Percentiles rank a stretch among this genome's conserved stretches.
These are phyloP conservation scores for Sporothrix brunneoviolacea DNA, from an alignment of 2,329 filamentous ascomycete species.

Conservation along the genomic window DNA sequence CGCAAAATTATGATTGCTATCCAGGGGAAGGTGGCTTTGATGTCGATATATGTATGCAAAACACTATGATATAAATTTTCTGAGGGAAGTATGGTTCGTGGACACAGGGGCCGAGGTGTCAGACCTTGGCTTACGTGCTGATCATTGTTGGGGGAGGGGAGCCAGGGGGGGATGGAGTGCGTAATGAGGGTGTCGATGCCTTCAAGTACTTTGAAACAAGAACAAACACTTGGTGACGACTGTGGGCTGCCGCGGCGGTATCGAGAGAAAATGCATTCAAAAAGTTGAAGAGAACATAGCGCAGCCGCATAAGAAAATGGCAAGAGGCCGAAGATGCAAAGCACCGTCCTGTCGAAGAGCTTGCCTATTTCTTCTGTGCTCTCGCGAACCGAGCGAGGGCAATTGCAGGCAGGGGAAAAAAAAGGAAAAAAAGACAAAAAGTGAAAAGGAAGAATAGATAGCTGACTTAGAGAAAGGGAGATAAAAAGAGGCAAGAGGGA, in stretches of 20 bases:
- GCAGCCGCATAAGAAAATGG: too few species aligned
- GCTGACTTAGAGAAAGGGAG: neutral
- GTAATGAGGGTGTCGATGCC: neutral
- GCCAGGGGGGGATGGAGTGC: neutral
- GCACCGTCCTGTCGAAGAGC: neutral
- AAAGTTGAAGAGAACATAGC: neutral
- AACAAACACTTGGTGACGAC: neutral
- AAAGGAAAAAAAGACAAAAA: neutral
- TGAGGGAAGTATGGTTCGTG: neutral
- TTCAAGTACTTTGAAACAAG: constrained; percentile 3
- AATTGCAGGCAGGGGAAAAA: neutral
- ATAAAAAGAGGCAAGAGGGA: neutral
- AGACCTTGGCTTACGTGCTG: constrained; percentile 3
- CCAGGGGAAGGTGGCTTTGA: neutral
- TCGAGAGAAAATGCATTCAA: neutral
- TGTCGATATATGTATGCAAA: constrained; percentile 1
- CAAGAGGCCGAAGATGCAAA: too few species aligned
- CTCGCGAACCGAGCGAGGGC: neutral
- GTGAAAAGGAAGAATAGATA: neutral
- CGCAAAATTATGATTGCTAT: neutral
- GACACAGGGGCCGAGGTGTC: constrained; percentile 1
- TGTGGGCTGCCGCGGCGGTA: neutral
- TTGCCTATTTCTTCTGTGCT: neutral
- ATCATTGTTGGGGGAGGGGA: neutral
- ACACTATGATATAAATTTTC: neutral